These are phyloP conservation scores for Leucocoprinus birnbaumii DNA, from an alignment of 768 basidiomycete species.

Conservation along the genomic window DNA sequence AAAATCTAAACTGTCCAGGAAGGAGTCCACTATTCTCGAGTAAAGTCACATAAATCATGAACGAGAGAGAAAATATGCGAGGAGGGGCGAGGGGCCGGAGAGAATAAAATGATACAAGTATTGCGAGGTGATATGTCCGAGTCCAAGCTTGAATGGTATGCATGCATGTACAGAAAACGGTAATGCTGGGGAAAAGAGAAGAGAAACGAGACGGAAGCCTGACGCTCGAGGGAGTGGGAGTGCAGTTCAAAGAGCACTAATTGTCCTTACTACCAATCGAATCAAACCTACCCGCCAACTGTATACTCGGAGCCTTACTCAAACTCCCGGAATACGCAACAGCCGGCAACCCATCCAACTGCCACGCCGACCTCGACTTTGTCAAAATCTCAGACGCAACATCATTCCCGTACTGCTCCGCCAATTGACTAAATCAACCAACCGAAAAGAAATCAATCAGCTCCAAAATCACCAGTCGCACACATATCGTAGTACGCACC, in stretches of 20 bases:
- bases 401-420: constrained; percentile 14
- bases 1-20: too few species aligned
- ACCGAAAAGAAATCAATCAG: background rate
- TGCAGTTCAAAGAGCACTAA: background rate
- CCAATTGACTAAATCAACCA: constrained; percentile 9
- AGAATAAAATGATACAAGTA: too few species aligned
- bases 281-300: background rate
- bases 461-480: background rate
- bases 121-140: too few species aligned
- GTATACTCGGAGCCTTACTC: background rate
- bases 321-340: constrained; percentile 3
- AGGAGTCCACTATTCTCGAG: too few species aligned
- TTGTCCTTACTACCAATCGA: background rate
- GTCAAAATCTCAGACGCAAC: constrained; percentile 13
- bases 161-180: too few species aligned
- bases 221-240: background rate
- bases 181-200: too few species aligned
- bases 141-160: too few species aligned
- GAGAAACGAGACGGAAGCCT: too few species aligned
- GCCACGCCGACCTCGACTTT: constrained; percentile 11
- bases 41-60: too few species aligned
- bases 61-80: too few species aligned
- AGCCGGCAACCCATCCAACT: constrained; percentile 5
- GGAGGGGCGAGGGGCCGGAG: too few species aligned
- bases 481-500: constrained; percentile 36